Percentiles rank a stretch among this genome's conserved stretches.
Evolutionary conservation across 192 early-diverging fungal genomes (phyloP).

Genomic region (Coemansia brasiliensis): DNA sequence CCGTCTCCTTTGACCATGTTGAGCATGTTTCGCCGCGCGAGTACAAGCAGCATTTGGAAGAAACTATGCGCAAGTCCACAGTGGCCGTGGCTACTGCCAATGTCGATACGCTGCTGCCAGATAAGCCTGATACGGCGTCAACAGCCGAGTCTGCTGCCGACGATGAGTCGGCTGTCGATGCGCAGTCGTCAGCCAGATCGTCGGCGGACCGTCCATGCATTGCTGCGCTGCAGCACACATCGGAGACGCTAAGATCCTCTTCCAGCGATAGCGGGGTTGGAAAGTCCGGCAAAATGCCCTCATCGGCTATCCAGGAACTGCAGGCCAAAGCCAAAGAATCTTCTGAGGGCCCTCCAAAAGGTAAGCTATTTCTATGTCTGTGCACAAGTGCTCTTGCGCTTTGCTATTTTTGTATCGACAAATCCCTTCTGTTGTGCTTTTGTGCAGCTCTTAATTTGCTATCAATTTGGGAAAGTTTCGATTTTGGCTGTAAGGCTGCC

Average conservation of each 20-base stretch:
- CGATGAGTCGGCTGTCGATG: neutral
- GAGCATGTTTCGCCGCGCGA: slow-evolving; percentile 50
- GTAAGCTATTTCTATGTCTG: slow-evolving; percentile 16
- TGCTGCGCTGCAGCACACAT: slow-evolving; percentile 34
- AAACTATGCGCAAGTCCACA: slow-evolving; percentile 3
- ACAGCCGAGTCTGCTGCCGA: neutral
- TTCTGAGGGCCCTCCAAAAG: slow-evolving; percentile 14
- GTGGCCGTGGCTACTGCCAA: slow-evolving; percentile 2
- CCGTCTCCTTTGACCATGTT: slow-evolving; percentile 48
- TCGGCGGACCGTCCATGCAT: slow-evolving; percentile 18
- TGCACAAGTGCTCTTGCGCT: neutral
- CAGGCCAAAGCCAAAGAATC: slow-evolving; percentile 13
- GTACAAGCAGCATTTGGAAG: slow-evolving; percentile 37
- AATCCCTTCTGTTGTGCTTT: neutral
- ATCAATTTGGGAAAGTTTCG: no score
- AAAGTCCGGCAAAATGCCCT: slow-evolving; percentile 1
- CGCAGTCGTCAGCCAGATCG: slow-evolving; percentile 1
- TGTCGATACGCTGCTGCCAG: slow-evolving; percentile 8
- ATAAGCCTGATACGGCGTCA: neutral
- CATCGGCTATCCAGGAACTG: slow-evolving; percentile 11
- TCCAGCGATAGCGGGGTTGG: slow-evolving; percentile 7
- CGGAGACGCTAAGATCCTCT: slow-evolving; percentile 10
- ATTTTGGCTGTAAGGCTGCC: no score
- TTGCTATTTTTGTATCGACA: neutral
- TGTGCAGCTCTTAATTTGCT: slow-evolving; percentile 1